Evolutionary conservation across 805 yeast genomes (phyloP).

Genomic region (Suhomyces prunicola): DNA sequence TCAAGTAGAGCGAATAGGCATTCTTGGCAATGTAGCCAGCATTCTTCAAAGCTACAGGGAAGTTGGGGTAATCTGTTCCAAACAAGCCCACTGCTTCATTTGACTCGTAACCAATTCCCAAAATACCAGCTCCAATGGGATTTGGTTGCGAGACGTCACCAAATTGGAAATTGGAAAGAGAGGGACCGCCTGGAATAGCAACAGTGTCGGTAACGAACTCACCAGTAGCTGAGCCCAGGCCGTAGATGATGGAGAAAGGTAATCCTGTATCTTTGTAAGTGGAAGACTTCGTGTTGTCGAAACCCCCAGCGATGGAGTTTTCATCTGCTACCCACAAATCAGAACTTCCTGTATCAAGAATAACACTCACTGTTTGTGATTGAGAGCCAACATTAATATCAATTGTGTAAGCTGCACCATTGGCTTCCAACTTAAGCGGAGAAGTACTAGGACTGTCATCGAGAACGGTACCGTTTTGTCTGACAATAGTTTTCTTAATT

Average conservation of each 20-base stretch:
- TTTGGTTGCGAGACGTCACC: slow-evolving; percentile 6
- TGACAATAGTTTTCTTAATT: not conserved
- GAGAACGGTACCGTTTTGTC: not conserved
- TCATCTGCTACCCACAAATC: slow-evolving; percentile 7
- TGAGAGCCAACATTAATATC: slow-evolving; percentile 8
- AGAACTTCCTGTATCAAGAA: slow-evolving; percentile 13
- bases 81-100: not conserved
- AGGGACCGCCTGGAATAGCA: slow-evolving; percentile 4
- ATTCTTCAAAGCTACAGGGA: slow-evolving; percentile 21
- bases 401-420: slow-evolving; percentile 2
- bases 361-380: slow-evolving; percentile 5
- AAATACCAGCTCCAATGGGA: slow-evolving; percentile 9
- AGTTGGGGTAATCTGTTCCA: slow-evolving; percentile 3
- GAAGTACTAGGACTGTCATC: not conserved
- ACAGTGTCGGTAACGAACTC: slow-evolving; percentile 6
- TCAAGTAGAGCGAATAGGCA: slow-evolving; percentile 25
- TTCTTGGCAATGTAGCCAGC: slow-evolving; percentile 24
- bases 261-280: slow-evolving; percentile 1
- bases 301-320: slow-evolving; percentile 16
- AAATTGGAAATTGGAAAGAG: slow-evolving; percentile 7
- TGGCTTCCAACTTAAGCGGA: not conserved
- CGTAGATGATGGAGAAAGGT: slow-evolving; percentile 15
- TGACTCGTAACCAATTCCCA: slow-evolving; percentile 5
- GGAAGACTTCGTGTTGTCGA: slow-evolving; percentile 7
- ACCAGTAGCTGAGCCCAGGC: slow-evolving; percentile 12